A percentile compares a stretch with the other conserved stretches of the same genome.
These are phyloP conservation scores for Ustilago nuda DNA, from an alignment of 1,284 basidiomycete species.

Conservation along the genomic window DNA sequence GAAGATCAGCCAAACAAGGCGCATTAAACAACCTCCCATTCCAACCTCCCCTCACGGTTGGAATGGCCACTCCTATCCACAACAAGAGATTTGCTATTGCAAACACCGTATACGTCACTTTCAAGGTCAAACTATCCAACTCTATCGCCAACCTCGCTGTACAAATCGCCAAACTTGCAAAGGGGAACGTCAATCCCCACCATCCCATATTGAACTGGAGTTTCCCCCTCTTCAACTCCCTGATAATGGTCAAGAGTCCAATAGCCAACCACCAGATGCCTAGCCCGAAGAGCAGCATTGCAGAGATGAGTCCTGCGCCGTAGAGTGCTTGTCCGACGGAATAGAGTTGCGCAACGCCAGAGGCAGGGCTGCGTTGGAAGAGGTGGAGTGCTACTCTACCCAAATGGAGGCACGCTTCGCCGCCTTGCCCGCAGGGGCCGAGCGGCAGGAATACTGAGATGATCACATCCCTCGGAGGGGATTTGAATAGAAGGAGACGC, in stretches of 20 bases:
- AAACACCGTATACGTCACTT: constrained; percentile 54
- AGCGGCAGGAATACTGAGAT: constrained; percentile 58
- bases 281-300: constrained; percentile 56
- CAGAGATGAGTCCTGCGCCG: constrained; percentile 56
- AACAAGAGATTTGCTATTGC: constrained; percentile 44
- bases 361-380: constrained; percentile 27
- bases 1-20: constrained; percentile 61
- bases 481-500: constrained; percentile 58
- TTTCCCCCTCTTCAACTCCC: constrained; percentile 44
- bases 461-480: constrained; percentile 59
- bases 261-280: constrained; percentile 60
- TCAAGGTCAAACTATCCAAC: constrained; percentile 55
- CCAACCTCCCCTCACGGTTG: constrained; percentile 55
- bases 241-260: constrained; percentile 49
- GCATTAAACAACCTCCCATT: constrained; percentile 56
- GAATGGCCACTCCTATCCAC: constrained; percentile 55
- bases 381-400: constrained; percentile 48
- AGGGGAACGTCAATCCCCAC: constrained; percentile 57
- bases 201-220: constrained; percentile 62
- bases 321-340: constrained; percentile 56
- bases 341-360: constrained; percentile 49
- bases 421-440: constrained; percentile 62
- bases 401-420: constrained; percentile 59
- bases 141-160: constrained; percentile 53
- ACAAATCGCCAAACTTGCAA: constrained; percentile 54